Percentiles rank a stretch among this genome's conserved stretches.
Evolutionary conservation across 1,284 basidiomycete species (phyloP).

Genomic region (Leccinum pachyderme): DNA sequence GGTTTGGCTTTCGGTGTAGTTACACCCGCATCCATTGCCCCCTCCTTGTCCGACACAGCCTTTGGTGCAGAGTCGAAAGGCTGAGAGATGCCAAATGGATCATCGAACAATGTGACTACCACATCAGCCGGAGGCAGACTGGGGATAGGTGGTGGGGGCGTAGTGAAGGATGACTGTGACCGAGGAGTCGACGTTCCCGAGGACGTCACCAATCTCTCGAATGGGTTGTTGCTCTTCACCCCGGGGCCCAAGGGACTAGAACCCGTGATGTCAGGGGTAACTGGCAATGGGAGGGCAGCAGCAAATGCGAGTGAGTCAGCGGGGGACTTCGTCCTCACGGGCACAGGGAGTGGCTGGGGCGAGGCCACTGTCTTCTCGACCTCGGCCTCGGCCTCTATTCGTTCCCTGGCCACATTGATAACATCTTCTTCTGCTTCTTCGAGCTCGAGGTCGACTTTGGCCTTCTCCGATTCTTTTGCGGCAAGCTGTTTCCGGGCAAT

Average conservation of each 20-base stretch:
- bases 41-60: slow-evolving; percentile 21
- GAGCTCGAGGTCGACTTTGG: slow-evolving; percentile 70
- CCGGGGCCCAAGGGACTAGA: slow-evolving; percentile 36
- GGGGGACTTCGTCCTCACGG: slow-evolving; percentile 25
- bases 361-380: slow-evolving; percentile 35
- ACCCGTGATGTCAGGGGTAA: slow-evolving; percentile 55
- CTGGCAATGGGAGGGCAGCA: slow-evolving; percentile 65
- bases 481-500: slow-evolving; percentile 94
- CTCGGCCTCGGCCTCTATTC: slow-evolving; percentile 53
- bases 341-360: slow-evolving; percentile 9
- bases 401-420: slow-evolving; percentile 52
- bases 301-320: slow-evolving; percentile 59
- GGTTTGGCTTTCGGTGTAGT: slow-evolving; percentile 21
- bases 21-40: slow-evolving; percentile 20
- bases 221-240: slow-evolving; percentile 88
- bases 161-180: slow-evolving; percentile 55
- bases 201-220: slow-evolving; percentile 69
- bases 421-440: slow-evolving; percentile 62
- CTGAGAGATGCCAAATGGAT: slow-evolving; percentile 62
- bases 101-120: slow-evolving; percentile 30
- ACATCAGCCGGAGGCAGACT: slow-evolving; percentile 24
- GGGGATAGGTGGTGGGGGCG: slow-evolving; percentile 34
- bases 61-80: slow-evolving; percentile 34
- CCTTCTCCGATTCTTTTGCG: slow-evolving; percentile 78
- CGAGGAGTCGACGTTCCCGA: slow-evolving; percentile 46